Base-by-base conservation (phyloP, 192 early-diverging fungal species). In the Coemansia sp. region DNA sequence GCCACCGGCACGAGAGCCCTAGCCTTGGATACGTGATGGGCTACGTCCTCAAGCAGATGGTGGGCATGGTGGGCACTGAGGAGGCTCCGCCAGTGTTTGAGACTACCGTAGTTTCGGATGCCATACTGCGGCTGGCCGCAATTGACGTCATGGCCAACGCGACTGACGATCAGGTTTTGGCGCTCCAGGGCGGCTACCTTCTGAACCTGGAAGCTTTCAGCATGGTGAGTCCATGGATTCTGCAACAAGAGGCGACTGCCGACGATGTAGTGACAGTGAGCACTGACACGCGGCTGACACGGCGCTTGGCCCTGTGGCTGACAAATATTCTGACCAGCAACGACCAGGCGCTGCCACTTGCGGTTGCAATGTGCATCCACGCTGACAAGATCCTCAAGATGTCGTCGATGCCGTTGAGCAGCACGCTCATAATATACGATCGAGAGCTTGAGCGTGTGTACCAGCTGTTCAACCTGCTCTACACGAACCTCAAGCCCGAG, bases 371-470 rank as follows among this genome's bases (percentile, higher is more conserved):
- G 62, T 68, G 69, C 25, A 62, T 60, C 11, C 75, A 78, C 38
- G 75, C 75, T 9, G 69, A 78, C 40, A 68, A 64, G 46, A 43
- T 68, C 4, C 33, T 72, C 18, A 71, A 60, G 49, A 54, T 47
- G 42, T 27, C 62, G 22, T 54, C 61, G 32, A 29, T 78, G 25
- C 65, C 75, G 4, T 49, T 78, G 27, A 65, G 65, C 62, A 71
- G 67, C 54, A 46, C 67, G 32, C 43, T 72, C 33, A 54, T 58
- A 9, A 64, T 78, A 33, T 78, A 78, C 40, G 75, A 78, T 45
- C 75, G 75, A 19, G 75, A 78, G 54, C 43, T 71, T 25, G 75
- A 78, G 69, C 69, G 69, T 12, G 48, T 72, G n/a, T 58, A 72
- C 33, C 75, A 78, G 69, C 65, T 78, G 29, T 72, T 71, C 32